Evolutionary conservation across 2,329 filamentous ascomycete species (phyloP), one percentile per base, ranked within the genome.

Genomic region (Simplicillium sp.): DNA sequence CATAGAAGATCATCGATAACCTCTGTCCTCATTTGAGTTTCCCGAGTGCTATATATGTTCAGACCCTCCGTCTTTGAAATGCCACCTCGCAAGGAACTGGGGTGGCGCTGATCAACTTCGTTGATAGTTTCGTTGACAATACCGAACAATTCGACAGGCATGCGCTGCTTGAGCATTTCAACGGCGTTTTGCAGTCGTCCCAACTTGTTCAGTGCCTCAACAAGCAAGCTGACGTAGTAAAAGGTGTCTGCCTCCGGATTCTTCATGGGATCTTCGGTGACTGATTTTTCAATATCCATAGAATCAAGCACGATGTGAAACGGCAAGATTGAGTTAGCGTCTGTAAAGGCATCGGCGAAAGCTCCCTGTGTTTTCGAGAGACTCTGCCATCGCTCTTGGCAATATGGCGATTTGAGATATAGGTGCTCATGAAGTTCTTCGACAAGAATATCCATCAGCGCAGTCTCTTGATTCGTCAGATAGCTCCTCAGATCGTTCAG

Each of bases 171-270:
- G 48, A 98, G 84, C 4, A 80, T 86, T 54, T 96, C 86, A 8
- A 97, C 80, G 2, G 89, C 89, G 36, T 82, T 75, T 49, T 96
- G 88, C 33, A 98, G 66, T 44, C 87, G 77, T 3, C 86, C 87
- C 54, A 98, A 80, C 55, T 86, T 94, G 61, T 95, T 94, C 40
- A 98, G 62, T 0, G 90, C 79, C 60, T 98, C 92, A 3, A 96
- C 78, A 34, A 98, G 65, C 32, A 98, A 67, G 39, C 84, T 79
- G 38, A 97, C 82, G 57, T 98, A 98, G 56, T 86, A 84, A 57
- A 98, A 97, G 0, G 88, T 96, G 57, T 98, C 89, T 3, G 87
- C 82, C 61, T 98, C 92, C 0, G 90, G 90, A 54, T 97, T 98
- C 56, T 87, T 87, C 40, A 85, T 84, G 2, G 88, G 81, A 57